Percentiles rank a stretch among this genome's conserved stretches.
Conservation (phyloP, 345 rosid genomes). For the Cardamine resedifolia region DNA sequence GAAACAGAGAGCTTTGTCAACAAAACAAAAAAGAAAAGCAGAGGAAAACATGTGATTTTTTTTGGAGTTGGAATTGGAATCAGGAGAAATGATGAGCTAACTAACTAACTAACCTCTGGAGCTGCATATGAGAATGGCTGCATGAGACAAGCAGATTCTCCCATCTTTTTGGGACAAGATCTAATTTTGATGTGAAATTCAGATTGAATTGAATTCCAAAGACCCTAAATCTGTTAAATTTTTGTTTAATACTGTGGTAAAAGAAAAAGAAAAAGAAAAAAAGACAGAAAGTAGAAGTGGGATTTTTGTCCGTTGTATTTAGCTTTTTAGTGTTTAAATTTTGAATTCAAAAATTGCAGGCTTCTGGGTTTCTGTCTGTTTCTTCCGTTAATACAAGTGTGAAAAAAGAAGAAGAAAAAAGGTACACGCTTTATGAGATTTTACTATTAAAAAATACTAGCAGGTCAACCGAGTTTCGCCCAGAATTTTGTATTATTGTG, state of each 20-base stretch:
- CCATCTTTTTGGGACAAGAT: constrained; percentile 48
- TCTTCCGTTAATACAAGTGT: not conserved
- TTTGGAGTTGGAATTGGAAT: not conserved
- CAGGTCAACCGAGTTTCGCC: no score
- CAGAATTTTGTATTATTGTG: no score
- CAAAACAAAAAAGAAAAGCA: not conserved
- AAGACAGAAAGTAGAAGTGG: constrained; percentile 8
- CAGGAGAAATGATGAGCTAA: not conserved
- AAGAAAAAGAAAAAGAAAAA: not conserved
- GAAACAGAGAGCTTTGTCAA: constrained; percentile 11
- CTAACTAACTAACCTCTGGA: constrained; percentile 54
- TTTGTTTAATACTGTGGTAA: not conserved
- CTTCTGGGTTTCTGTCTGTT: constrained; percentile 16
- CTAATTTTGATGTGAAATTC: not conserved
- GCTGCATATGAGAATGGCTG: constrained; percentile 82
- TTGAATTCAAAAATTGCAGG: constrained; percentile 36
- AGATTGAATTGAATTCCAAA: not conserved
- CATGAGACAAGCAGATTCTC: constrained; percentile 80
- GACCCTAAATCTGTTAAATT: not conserved
- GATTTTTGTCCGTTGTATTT: constrained; percentile 28
- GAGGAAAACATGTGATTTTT: not conserved
- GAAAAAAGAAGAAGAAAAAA: not conserved
- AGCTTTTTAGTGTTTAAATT: constrained; percentile 34
- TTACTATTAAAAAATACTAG: constrained; percentile 3
- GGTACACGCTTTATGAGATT: not conserved